These are phyloP conservation scores for Colletotrichum truncatum DNA, from an alignment of 2,329 filamentous ascomycete species.

Conservation along the genomic window DNA sequence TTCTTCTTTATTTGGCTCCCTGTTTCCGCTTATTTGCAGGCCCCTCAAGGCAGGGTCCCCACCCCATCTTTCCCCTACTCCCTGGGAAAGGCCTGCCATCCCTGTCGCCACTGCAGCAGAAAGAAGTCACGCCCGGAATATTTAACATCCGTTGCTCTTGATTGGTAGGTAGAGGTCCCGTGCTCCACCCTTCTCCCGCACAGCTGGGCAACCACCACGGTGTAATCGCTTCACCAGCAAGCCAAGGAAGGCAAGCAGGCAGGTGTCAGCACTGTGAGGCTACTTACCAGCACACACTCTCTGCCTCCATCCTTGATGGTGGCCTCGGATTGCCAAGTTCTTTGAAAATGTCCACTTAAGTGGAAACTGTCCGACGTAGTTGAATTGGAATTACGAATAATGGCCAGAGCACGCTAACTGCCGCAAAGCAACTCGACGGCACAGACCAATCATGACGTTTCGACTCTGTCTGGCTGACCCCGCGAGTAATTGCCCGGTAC, in stretches of 20 bases:
- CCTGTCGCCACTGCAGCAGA: constrained; percentile 4
- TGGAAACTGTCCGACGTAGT: constrained; percentile 27
- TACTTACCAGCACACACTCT: not conserved
- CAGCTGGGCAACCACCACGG: constrained; percentile 12
- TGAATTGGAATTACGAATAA: constrained; percentile 24
- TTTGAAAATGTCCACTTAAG: constrained; percentile 3
- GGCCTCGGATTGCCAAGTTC: constrained; percentile 4
- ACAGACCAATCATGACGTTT: constrained; percentile 25
- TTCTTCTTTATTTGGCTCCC: not conserved
- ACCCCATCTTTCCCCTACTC: not conserved
- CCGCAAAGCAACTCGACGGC: not conserved
- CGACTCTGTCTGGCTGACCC: constrained; percentile 17
- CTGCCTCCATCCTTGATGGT: not conserved
- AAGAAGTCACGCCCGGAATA: constrained; percentile 23
- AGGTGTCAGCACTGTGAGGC: not conserved
- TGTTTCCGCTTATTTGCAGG: not conserved
- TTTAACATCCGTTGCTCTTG: constrained; percentile 16
- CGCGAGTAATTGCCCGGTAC: not conserved
- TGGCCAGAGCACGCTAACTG: constrained; percentile 20
- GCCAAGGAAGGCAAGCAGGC: not conserved
- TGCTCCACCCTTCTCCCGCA: not conserved
- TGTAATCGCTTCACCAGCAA: not conserved
- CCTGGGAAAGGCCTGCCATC: not conserved
- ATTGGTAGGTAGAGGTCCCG: not conserved
- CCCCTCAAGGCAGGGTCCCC: not conserved